Base-by-base conservation (phyloP, 2,329 filamentous ascomycete genomes). In the Aspergillus spinulosporus region DNA sequence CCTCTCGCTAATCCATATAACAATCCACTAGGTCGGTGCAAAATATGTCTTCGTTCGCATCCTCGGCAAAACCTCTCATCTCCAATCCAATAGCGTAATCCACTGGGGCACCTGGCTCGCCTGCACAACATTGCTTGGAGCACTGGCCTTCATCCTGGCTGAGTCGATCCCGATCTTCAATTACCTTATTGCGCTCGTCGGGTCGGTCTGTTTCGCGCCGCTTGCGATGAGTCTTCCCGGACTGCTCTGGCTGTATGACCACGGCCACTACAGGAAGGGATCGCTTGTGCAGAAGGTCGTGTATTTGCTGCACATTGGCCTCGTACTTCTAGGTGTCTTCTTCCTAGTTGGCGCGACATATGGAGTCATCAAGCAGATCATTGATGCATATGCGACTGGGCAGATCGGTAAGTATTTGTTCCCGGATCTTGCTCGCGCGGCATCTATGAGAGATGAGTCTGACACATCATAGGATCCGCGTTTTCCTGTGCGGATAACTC, bases 21-120 rank as follows among this genome's bases (percentile, higher is more conserved):
- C 15, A n/a, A 28, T 9, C 5, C 3, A n/a, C 4, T 12, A 53
- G 51, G 67, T 68, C 39, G 78, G 77, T 0, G 7, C 80, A 1
- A 84, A 84, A 62, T 83, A 83, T 61, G 67, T 82, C 49, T 84
- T 84, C 63, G 81, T 84, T 11, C 78, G 82, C 3, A 75, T 83
- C 14, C 70, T 84, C 12, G 75, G 82, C 79, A 2, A 65, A 59
- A 3, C 79, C 1, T 64, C 58, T 2, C 82, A 84, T 62, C 69
- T 84, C 5, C 79, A 82, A 61, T 67, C 72, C 14, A 82, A 82
- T 66, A 80, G 78, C 0, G 8, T 75, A 11, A 63, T 79, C 0
- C 82, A 84, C 60, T 83, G 81, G 81, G 67, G 61, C 0, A 79
- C 77, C 0, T 84, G 82, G 82, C 64, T 83, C 0, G 66, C 71